Base-by-base conservation (phyloP, 1,284 basidiomycete species). In the Xerocomus subilludens region DNA sequence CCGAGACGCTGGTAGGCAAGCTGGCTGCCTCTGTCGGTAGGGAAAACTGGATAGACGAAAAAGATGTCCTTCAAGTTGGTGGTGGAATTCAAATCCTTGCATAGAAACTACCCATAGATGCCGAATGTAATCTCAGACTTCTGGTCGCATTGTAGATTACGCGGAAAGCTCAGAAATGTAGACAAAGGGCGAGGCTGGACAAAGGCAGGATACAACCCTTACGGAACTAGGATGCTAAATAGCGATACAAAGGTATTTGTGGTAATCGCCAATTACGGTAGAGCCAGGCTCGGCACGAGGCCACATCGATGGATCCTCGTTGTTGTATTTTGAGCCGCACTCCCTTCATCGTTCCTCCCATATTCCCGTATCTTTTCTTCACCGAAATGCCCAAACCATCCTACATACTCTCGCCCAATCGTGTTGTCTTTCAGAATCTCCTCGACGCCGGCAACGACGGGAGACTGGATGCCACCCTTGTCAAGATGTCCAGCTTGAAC, bases 1-100 rank as follows among this genome's bases (percentile, higher is more conserved):
- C 82, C 7, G 25, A 80, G 18, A 87, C 89, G 9, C 82, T 91
- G 25, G 85, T 90, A 23, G 90, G 90, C 11, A 82, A 82, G 74
- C 82, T 91, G 77, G 89, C 88, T 35, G 79, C 78, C 20, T 77
- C 76, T 25, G 80, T 85, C 64, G 84, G 83, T 21, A 76, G 80
- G 36, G 74, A 77, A 23, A 82, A 81, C n/a, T 91, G 90, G 90
- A 74, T 86, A 32, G 72, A 76, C 20, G 70, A 65, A 13, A 69
- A 59, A n/a, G 76, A 76, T 30, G 11, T 77, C 10, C 18, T 77
- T 62, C 47, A 38, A 16, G 42, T 20, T 20, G 56, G 59, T 5
- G 66, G 64, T 36, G 70, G 66, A 51, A 27, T 62, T 33, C n/a
- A 35, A 27, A 64, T 13, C 25, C 20, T 33, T n/a, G 47, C 47